Evolutionary conservation across 1,284 basidiomycete species (phyloP).

Genomic region (Neolentinus lepideus): DNA sequence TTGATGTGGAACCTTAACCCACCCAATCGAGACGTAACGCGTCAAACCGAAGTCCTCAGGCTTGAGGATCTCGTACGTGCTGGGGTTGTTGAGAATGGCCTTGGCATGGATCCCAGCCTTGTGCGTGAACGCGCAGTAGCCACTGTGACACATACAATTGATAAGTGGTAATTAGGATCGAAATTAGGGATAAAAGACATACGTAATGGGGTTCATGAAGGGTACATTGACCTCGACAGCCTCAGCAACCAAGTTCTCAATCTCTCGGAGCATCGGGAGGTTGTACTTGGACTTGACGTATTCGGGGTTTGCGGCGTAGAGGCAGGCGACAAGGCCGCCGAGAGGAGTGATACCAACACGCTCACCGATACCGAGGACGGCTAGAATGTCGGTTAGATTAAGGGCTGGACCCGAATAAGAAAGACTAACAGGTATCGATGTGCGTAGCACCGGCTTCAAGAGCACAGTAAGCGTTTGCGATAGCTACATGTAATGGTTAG

Average conservation of each 20-base stretch:
- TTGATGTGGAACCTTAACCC: constrained; percentile 14
- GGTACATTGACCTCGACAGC: constrained; percentile 98
- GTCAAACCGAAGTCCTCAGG: constrained; percentile 98
- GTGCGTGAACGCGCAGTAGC: constrained; percentile 99
- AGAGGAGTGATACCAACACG: constrained; percentile 99
- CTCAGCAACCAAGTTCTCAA: constrained; percentile 98
- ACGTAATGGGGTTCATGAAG: constrained; percentile 94
- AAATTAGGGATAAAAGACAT: constrained; percentile 18
- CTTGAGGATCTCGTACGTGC: constrained; percentile 97
- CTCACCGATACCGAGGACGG: constrained; percentile 95
- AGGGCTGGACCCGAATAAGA: constrained; percentile 1
- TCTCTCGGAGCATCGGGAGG: constrained; percentile 93
- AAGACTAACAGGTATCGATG: constrained; percentile 84
- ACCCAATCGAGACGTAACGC: constrained; percentile 97
- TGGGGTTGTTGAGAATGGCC: constrained; percentile 99
- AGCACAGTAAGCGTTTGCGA: constrained; percentile 98
- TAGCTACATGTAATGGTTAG: constrained; percentile 47
- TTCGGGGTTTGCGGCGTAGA: constrained; percentile 95
- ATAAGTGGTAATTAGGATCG: not conserved
- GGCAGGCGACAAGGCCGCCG: constrained; percentile 93
- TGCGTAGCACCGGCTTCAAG: constrained; percentile 99
- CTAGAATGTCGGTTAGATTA: constrained; percentile 26
- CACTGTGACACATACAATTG: constrained; percentile 34
- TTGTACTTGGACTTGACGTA: constrained; percentile 99
- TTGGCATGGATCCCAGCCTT: constrained; percentile 99